Evolutionary conservation across 169 alveolate genomes (phyloP).

Genomic region (Plasmodium adleri): DNA sequence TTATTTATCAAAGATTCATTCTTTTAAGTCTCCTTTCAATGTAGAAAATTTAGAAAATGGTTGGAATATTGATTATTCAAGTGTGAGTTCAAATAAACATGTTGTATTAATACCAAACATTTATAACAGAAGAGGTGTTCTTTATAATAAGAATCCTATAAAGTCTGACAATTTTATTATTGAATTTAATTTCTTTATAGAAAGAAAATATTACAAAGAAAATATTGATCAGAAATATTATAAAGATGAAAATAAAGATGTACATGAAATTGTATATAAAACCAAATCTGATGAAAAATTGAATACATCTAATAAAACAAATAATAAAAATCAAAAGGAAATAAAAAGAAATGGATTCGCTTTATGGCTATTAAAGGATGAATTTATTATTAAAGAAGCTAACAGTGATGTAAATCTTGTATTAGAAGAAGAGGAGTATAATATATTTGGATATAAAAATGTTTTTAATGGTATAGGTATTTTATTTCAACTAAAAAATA

Average conservation of each 20-base stretch:
- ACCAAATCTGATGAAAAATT: constrained; percentile 14
- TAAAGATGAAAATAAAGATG: constrained; percentile 1
- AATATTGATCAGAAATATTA: constrained; percentile 30
- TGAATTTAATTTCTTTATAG: constrained; percentile 26
- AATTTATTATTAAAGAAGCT: background rate
- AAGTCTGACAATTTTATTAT: constrained; percentile 22
- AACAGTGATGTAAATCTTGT: background rate
- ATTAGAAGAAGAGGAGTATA: constrained; percentile 32
- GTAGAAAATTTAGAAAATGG: constrained; percentile 35
- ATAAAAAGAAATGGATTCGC: constrained; percentile 54
- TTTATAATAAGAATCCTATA: constrained; percentile 29
- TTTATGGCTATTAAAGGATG: constrained; percentile 39
- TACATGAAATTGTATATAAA: constrained; percentile 15
- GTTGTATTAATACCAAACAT: constrained; percentile 57
- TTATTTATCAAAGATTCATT: constrained; percentile 15
- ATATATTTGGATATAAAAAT: constrained; percentile 44
- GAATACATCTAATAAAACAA: too few relatives aligned
- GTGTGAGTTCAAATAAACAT: constrained; percentile 40
- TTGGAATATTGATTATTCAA: constrained; percentile 41
- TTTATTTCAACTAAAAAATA: constrained; percentile 29
- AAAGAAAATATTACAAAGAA: constrained; percentile 17
- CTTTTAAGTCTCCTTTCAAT: constrained; percentile 52
- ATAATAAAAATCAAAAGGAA: too few relatives aligned
- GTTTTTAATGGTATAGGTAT: constrained; percentile 49
- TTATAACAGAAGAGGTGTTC: constrained; percentile 56